These are phyloP conservation scores for Neofusicoccum ribis DNA, from an alignment of 2,329 filamentous ascomycete genomes.

Conservation along the genomic window DNA sequence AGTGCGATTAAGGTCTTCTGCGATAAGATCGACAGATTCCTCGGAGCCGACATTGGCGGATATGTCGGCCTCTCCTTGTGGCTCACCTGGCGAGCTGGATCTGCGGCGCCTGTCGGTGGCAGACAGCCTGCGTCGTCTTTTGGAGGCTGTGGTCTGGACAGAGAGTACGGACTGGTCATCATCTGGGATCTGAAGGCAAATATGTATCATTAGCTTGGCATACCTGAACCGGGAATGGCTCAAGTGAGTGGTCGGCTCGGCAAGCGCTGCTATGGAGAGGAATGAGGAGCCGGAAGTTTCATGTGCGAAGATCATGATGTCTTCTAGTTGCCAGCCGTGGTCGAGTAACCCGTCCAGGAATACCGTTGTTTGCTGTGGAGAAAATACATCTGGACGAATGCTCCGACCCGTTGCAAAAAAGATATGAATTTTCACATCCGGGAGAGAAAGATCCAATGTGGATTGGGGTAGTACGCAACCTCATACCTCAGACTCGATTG, in stretches of 20 bases:
- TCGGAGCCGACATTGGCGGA: constrained; percentile 30
- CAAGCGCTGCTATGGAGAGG: background rate
- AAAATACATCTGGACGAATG: too few relatives aligned
- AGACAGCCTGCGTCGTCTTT: background rate
- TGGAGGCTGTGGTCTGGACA: background rate
- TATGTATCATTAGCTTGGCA: background rate
- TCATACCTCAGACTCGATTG: constrained; percentile 14
- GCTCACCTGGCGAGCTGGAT: constrained; percentile 21
- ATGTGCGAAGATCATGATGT: too few relatives aligned
- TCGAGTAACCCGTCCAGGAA: too few relatives aligned
- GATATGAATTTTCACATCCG: too few relatives aligned
- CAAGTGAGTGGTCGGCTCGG: background rate
- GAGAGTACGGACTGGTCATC: constrained; percentile 9
- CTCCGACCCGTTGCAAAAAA: too few relatives aligned
- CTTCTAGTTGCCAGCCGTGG: too few relatives aligned
- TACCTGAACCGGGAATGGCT: too few relatives aligned
- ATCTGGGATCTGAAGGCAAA: background rate
- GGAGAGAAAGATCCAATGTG: too few relatives aligned
- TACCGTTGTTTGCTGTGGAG: too few relatives aligned
- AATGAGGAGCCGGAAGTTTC: background rate
- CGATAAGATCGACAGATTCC: constrained; percentile 27
- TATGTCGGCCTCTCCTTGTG: constrained; percentile 26
- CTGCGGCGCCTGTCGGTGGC: constrained; percentile 21
- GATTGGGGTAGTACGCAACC: background rate
- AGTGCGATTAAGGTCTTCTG: constrained; percentile 28